Percentiles rank a stretch among this genome's conserved stretches.
These are phyloP conservation scores for Effrenium voratum DNA, from an alignment of 73 alveolate genomes.

Conservation along the genomic window DNA sequence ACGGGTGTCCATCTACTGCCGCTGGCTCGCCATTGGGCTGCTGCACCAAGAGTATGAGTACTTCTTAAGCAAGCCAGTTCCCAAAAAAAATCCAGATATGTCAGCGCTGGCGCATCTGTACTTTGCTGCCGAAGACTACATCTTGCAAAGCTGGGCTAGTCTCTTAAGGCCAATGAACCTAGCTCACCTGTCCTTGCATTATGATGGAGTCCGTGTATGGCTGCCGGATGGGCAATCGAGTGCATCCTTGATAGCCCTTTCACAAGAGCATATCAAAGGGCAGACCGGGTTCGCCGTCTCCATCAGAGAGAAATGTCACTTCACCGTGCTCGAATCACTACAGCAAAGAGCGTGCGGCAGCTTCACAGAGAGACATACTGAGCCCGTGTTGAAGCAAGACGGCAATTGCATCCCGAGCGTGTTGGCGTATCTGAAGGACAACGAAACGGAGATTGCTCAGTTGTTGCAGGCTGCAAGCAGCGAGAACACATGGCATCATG, in stretches of 20 bases:
- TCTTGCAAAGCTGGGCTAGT: background rate
- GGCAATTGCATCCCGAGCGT: slow-evolving; percentile 9
- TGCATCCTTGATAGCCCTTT: background rate
- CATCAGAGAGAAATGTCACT: background rate
- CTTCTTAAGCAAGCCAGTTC: background rate
- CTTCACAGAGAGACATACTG: background rate
- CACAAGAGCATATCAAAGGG: background rate
- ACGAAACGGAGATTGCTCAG: no score
- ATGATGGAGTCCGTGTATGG: slow-evolving; percentile 3
- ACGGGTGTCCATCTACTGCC: background rate
- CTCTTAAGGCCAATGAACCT: background rate
- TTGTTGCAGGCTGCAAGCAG: no score
- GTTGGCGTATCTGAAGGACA: background rate
- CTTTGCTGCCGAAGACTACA: background rate
- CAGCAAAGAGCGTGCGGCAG: background rate
- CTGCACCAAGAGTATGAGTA: background rate
- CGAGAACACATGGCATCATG: no score
- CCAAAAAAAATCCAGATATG: background rate
- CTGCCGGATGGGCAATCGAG: background rate
- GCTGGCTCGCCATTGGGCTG: background rate
- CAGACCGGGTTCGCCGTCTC: background rate
- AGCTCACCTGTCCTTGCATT: slow-evolving; percentile 12
- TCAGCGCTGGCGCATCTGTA: slow-evolving; percentile 1
- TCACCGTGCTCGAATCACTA: background rate
- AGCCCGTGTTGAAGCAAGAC: background rate